Base-by-base conservation (phyloP, 352 stramenopile genomes). In the Phytophthora sp. region DNA sequence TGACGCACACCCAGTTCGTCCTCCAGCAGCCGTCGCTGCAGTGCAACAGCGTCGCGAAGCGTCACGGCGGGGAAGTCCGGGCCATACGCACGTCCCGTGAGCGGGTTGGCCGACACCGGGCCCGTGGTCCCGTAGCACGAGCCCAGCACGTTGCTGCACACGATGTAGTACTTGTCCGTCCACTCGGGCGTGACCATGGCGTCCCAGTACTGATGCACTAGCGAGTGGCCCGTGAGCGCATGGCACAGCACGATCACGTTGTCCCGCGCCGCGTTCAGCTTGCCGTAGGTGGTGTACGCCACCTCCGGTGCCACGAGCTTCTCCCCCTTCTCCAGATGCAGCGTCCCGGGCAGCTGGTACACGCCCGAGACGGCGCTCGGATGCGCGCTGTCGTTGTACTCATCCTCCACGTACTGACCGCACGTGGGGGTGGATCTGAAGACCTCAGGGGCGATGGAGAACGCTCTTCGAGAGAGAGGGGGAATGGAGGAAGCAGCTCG, bases 161-260 rank as follows among this genome's bases (percentile, higher is more conserved):
- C 91, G n/a, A 99, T 76, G 60, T 98, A 98, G 73, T 99, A 99
- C 66, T 96, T 95, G 71, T 96, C 82, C 7, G 95, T 98, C 88
- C 98, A 98, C 72, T 98, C 95, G 13, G 91, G 80, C 23, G 95
- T 88, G n/a, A 98, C 81, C 67, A 98, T 88, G 58, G 88, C 82
- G 55, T 96, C 87, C 94, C 93, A 98, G 89, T 96, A 98, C 21
- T 95, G 82, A 58, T 98, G 92, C 18, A 98, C 80, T 13, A 86
- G 83, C 26, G 96, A 94, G 74, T 99, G 97, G 29, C 94, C 95
- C 23, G 95, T 99, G n/a, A 99, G 79, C 13, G 94, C 96, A 72
- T 98, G 95, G 73, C 94, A 98, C 23, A 99, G 74, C 15, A 99
- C 89, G 47, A 98, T 79, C 5, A 93, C 93, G 63, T 98, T 98